Conservation (phyloP, 208 protist genomes). For the Tritrichomonas foetus region DNA sequence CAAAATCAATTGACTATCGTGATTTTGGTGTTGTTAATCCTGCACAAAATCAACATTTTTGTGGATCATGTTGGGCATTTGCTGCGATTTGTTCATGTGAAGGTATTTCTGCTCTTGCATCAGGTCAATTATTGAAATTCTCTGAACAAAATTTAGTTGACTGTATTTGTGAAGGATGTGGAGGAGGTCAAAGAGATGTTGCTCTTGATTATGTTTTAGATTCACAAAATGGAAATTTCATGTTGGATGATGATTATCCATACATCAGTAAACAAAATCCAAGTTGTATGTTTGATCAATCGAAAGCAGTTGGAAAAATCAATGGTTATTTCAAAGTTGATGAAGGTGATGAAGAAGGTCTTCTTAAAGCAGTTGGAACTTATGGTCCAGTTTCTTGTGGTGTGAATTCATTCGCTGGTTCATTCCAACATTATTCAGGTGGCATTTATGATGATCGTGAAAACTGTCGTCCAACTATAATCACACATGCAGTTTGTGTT, state of each 20-base stretch:
- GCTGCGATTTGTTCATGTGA: slow-evolving; percentile 53
- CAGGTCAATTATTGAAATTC: slow-evolving; percentile 34
- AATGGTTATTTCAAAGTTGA: not conserved
- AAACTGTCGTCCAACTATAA: not conserved
- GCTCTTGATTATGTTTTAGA: not conserved
- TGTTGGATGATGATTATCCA: not conserved
- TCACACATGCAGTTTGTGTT: not conserved
- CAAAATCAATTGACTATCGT: slow-evolving; percentile 58
- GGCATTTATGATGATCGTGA: not conserved
- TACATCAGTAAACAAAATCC: not conserved
- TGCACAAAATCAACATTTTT: slow-evolving; percentile 62
- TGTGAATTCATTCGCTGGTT: not conserved
- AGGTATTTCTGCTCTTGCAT: slow-evolving; percentile 41
- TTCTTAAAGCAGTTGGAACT: not conserved
- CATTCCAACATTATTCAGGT: not conserved
- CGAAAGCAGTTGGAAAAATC: not conserved
- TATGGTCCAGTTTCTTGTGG: not conserved
- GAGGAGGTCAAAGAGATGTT: not conserved
- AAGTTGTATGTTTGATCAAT: not conserved
- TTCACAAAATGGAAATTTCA: not conserved
- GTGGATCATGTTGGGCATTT: slow-evolving; percentile 64
- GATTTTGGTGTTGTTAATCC: slow-evolving; percentile 54
- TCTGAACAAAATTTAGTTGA: slow-evolving; percentile 1
- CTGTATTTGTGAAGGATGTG: not conserved
- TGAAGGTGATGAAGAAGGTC: not conserved